A percentile compares a stretch with the other conserved stretches of the same genome.
Evolutionary conservation across 148 eudicot species (phyloP).

Genomic region (Silene conica): DNA sequence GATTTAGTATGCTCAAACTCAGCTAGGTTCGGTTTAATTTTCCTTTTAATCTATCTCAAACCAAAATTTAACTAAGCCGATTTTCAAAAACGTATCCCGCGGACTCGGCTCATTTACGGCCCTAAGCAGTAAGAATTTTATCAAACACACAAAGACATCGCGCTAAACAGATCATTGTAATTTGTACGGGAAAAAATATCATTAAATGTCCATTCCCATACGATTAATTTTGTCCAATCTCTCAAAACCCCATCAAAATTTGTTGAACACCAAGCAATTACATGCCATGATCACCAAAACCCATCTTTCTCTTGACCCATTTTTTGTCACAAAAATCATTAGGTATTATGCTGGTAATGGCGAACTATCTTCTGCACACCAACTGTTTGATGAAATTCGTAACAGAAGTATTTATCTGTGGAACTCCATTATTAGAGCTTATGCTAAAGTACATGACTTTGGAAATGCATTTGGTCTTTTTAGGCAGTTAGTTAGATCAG

Average conservation of each 20-base stretch:
- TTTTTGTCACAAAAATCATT: conserved; percentile 59
- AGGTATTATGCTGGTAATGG: conserved; percentile 55
- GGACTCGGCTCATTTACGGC: too few species aligned
- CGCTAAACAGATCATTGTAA: too few species aligned
- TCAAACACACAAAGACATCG: too few species aligned
- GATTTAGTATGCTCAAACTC: too few species aligned
- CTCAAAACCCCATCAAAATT: conserved; percentile 41
- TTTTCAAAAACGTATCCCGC: too few species aligned
- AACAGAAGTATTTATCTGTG: conserved; percentile 59
- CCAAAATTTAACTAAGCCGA: too few species aligned
- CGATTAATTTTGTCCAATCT: conserved; percentile 44
- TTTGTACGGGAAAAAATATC: too few species aligned
- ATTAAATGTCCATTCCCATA: conserved; percentile 30
- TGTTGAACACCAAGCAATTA: conserved; percentile 53
- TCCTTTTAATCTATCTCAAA: too few species aligned
- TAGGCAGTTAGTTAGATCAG: conserved; percentile 41
- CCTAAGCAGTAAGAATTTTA: too few species aligned
- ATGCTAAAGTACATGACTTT: conserved; percentile 49
- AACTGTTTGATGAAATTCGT: conserved; percentile 65
- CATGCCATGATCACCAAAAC: conserved; percentile 58
- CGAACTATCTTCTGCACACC: conserved; percentile 55
- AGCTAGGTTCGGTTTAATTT: too few species aligned
- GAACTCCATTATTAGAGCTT: conserved; percentile 80
- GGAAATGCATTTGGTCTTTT: conserved; percentile 42
- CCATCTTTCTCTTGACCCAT: conserved; percentile 67